Evolutionary conservation across 176 grass and related monocot species (phyloP).

Genomic region (Neostapfia colusana): DNA sequence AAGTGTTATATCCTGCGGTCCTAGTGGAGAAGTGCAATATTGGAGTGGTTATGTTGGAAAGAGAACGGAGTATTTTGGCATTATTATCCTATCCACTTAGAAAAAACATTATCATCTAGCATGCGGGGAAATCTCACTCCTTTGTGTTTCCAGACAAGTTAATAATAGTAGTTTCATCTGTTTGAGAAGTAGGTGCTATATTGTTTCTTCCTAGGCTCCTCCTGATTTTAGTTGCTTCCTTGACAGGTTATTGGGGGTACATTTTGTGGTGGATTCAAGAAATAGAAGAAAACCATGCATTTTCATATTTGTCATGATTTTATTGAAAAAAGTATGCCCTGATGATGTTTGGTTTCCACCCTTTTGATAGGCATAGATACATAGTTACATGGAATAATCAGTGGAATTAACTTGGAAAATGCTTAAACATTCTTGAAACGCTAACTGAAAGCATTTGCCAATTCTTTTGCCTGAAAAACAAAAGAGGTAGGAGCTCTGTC

Average conservation of each 20-base stretch:
- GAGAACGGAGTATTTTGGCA: not conserved
- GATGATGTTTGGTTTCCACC: not conserved
- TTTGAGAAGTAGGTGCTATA: not conserved
- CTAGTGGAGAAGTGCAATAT: not conserved
- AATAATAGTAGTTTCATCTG: not conserved
- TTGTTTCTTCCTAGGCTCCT: constrained; percentile 18
- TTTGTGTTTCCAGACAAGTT: not conserved
- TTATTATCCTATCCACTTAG: not conserved
- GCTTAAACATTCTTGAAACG: not conserved
- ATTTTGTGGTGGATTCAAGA: constrained; percentile 2
- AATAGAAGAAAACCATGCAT: not conserved
- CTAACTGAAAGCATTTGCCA: not conserved
- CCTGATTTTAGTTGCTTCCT: not conserved
- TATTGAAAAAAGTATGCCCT: not conserved
- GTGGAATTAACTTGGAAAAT: not conserved
- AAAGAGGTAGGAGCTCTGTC: not conserved
- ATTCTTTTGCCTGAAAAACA: not conserved
- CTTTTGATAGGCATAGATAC: no score
- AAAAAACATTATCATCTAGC: not conserved
- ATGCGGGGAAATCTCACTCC: not conserved
- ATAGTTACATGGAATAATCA: no score
- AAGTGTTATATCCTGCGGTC: not conserved
- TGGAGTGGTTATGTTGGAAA: not conserved
- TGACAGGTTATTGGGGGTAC: not conserved
- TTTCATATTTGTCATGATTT: constrained; percentile 12